Evolutionary conservation across 768 basidiomycete species (phyloP), one percentile per base, ranked within the genome.

Genomic region (Pisolithus marmoratus): DNA sequence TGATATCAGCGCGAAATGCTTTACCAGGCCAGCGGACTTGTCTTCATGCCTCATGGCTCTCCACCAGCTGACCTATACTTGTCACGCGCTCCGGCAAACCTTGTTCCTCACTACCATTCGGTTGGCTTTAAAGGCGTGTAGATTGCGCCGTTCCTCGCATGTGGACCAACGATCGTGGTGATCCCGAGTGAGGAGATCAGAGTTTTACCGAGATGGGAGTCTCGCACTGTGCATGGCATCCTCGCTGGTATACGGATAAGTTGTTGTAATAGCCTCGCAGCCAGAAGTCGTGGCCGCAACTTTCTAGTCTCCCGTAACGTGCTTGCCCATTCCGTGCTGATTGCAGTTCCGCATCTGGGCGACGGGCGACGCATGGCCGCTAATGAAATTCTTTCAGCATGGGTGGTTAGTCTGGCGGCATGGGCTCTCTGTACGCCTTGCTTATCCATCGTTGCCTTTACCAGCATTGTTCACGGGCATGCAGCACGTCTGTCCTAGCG

Each of bases 161-260:
- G 54, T 51, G 26, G 57, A 44, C 52, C 31, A 48, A 45, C 43
- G 41, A 38, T 49, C 20, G 46, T 50, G 46, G 56, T 46, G 22
- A 53, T 49, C 44, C 41, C 47, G 12, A 44, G 46, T n/a, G 47
- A 51, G 27, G 27, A 27, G 49, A 53, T 48, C 67, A 56, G 51
- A 50, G 50, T 66, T 61, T 68, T 60, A 34, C 60, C 53, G 64
- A 38, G 55, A 58, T 54, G 57, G n/a, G 56, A 58, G 52, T 54
- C 48, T 31, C 36, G 45, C 52, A 46, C 38, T 24, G 38, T 24
- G 66, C 68, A 66, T 62, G 68, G 68, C 68, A 68, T 53, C n/a
- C 29, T 56, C 61, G 40, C 55, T 54, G 49, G 50, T 50, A 52
- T 9, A 45, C 34, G 53, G 50, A 38, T 54, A 38, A 49, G 44